Percentiles rank a stretch among this genome's conserved stretches.
These are phyloP conservation scores for Russula ochroleuca DNA, from an alignment of 768 basidiomycete genomes.

Conservation along the genomic window DNA sequence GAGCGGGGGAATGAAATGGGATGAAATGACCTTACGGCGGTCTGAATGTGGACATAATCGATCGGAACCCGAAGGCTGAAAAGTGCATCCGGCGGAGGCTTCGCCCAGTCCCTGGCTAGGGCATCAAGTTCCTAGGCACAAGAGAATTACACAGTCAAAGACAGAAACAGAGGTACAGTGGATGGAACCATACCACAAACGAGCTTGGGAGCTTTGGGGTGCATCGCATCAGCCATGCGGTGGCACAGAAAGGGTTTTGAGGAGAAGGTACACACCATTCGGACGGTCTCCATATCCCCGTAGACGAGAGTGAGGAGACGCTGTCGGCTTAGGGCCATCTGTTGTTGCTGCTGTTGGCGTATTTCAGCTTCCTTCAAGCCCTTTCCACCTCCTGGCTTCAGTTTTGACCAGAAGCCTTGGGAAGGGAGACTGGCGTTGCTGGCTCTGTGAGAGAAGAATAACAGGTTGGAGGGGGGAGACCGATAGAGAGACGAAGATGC, in stretches of 20 bases:
- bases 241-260: not conserved
- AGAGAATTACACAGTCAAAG: conserved; percentile 5
- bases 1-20: conserved; percentile 13
- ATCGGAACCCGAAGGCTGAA: conserved; percentile 78
- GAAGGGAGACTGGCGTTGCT: conserved; percentile 57
- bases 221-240: conserved; percentile 6
- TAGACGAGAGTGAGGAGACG: conserved; percentile 77
- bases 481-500: conserved; percentile 32
- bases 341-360: conserved; percentile 43
- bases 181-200: conserved; percentile 48
- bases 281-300: conserved; percentile 82
- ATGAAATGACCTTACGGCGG: conserved; percentile 53
- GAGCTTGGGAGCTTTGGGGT: conserved; percentile 57
- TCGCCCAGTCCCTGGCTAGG: conserved; percentile 79
- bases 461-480: conserved; percentile 32
- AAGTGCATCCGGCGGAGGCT: conserved; percentile 73
- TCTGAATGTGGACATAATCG: conserved; percentile 82
- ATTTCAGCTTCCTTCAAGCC: conserved; percentile 56
- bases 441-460: conserved; percentile 49
- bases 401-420: conserved; percentile 55
- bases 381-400: conserved; percentile 45
- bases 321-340: conserved; percentile 68
- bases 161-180: not conserved
- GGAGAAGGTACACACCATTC: conserved; percentile 46
- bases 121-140: conserved; percentile 66